Conservation (phyloP, 1,139 yeast genomes). For the Debaryomycetaceae sp. region DNA sequence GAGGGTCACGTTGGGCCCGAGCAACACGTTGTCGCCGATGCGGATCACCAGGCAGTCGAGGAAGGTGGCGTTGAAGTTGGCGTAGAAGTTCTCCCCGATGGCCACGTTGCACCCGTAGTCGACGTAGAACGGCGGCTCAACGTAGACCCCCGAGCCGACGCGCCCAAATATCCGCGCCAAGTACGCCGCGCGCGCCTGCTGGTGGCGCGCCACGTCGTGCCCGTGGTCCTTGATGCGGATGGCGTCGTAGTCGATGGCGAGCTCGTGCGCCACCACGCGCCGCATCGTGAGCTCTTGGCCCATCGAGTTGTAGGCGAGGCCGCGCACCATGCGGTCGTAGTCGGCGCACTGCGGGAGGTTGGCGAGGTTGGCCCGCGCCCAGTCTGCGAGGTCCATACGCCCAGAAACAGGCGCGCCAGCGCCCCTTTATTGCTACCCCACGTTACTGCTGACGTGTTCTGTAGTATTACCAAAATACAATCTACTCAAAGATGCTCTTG, state of each 20-base stretch:
- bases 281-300: slow-evolving; percentile 6
- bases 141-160: slow-evolving; percentile 31
- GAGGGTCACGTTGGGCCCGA: slow-evolving; percentile 62
- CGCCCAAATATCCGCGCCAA: slow-evolving; percentile 43
- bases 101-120: slow-evolving; percentile 56
- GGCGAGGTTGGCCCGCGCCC: slow-evolving; percentile 36
- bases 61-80: slow-evolving; percentile 53
- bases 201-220: slow-evolving; percentile 20
- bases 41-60: slow-evolving; percentile 58
- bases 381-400: slow-evolving; percentile 31
- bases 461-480: too few relatives aligned
- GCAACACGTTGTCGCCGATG: slow-evolving; percentile 56
- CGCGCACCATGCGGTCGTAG: slow-evolving; percentile 40
- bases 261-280: slow-evolving; percentile 8
- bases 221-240: slow-evolving; percentile 37
- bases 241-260: slow-evolving; percentile 28
- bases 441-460: too few relatives aligned
- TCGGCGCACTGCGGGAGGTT: slow-evolving; percentile 40
- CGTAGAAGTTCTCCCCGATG: slow-evolving; percentile 48
- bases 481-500: too few relatives aligned
- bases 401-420: too few relatives aligned
- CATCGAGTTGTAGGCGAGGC: slow-evolving; percentile 8
- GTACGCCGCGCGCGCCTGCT: slow-evolving; percentile 32
- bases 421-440: too few relatives aligned
- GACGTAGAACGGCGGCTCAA: slow-evolving; percentile 52